Evolutionary conservation across 495 filamentous ascomycete genomes (phyloP), one percentile per base, ranked within the genome.

Genomic region (Penicillium bialowiezense): DNA sequence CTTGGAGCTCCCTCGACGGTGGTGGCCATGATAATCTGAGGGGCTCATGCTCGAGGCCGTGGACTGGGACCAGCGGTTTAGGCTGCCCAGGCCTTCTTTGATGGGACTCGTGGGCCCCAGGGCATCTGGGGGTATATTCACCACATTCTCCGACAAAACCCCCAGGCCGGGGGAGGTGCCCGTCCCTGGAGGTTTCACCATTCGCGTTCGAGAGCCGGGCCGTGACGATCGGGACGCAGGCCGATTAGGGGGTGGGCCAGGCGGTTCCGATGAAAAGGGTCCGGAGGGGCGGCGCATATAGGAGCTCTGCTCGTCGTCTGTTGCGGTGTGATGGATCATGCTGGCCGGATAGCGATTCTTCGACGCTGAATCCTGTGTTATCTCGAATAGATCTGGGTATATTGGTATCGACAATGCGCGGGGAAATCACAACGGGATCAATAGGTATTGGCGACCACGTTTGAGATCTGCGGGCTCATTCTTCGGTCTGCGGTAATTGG

Each of bases 11-110:
- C 61, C 76, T 58, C 64, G 73, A 34, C 70, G 65, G 48, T 75
- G 72, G 41, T 75, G 72, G 39, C 71, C 64, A 10, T 54, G 53
- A 31, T 60, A 51, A 7, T 67, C 57, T 3, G 75, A 68, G 32
- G 86, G 86, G 24, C 75, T 68, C 38, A 73, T 80, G 64, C 86
- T 91, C 36, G 85, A 89, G 8, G 78, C 61, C 17, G 90, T 89
- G 3, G 87, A 90, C 21, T 85, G 81, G 21, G 88, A 91, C 89
- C 88, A 92, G 44, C 88, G 84, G 66, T 92, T 90, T 59, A 90
- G 76, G 49, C 84, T 89, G 26, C 80, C 82, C 34, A 90, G 68
- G 3, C 83, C 81, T 58, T 89, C 86, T 57, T 73, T 77, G 48
- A 84, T 67, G 44, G 69, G 75, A 38, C 71, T 69, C 38, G 63